Conservation (phyloP, 2,329 filamentous ascomycete species). For the Pyrenochaeta sp. region DNA sequence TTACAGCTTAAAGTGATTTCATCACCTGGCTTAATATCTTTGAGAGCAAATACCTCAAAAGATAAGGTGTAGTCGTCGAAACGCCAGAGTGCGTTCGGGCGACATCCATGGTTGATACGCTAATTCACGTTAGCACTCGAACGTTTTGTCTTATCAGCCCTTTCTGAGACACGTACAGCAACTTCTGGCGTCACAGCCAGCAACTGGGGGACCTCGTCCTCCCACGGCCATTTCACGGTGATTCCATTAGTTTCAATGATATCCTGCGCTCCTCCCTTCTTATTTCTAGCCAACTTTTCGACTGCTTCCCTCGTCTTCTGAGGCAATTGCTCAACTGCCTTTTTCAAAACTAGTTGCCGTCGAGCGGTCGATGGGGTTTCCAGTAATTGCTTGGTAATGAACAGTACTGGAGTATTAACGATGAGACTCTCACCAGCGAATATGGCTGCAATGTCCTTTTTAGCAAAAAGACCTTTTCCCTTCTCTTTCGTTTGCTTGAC, state of each 20-base stretch:
- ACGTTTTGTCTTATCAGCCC: neutral
- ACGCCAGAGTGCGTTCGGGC: constrained; percentile 42
- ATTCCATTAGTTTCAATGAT: constrained; percentile 35
- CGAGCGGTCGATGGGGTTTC: constrained; percentile 7
- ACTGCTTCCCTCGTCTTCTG: constrained; percentile 20
- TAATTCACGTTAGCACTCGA: constrained; percentile 14
- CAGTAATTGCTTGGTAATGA: constrained; percentile 26
- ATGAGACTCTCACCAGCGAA: constrained; percentile 34
- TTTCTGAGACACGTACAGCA: constrained; percentile 29
- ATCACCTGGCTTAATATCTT: constrained; percentile 34
- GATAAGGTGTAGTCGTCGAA: constrained; percentile 38
- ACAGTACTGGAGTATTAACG: constrained; percentile 30
- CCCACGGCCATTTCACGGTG: constrained; percentile 30
- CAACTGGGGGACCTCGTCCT: constrained; percentile 23
- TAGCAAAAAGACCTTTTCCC: constrained; percentile 38
- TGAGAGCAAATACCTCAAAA: constrained; percentile 37
- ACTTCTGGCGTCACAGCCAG: constrained; percentile 36
- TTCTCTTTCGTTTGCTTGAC: constrained; percentile 27
- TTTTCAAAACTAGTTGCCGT: constrained; percentile 20
- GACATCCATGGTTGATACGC: constrained; percentile 47
- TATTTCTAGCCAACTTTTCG: constrained; percentile 20
- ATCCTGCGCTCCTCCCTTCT: constrained; percentile 24
- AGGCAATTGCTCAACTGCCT: constrained; percentile 34
- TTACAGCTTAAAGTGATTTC: constrained; percentile 43
- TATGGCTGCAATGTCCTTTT: constrained; percentile 19